These are phyloP conservation scores for Taphrina communis DNA, from an alignment of 1,139 yeast species.

Conservation along the genomic window DNA sequence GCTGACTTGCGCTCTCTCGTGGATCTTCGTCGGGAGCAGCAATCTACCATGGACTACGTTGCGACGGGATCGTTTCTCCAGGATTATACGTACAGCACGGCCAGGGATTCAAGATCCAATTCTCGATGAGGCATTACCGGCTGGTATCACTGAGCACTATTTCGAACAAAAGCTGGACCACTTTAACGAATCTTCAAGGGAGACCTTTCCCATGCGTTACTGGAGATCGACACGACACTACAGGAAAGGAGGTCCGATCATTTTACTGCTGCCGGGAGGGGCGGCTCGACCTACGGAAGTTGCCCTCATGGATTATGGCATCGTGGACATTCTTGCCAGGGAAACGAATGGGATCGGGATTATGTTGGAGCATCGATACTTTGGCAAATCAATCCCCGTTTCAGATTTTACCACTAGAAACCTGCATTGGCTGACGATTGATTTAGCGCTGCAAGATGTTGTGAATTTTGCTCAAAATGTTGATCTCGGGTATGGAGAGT, in stretches of 20 bases:
- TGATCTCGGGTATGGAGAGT: conserved; percentile 7
- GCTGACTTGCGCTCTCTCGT: too few species aligned
- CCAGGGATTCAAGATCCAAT: not conserved
- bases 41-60: too few species aligned
- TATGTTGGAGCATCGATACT: conserved; percentile 16
- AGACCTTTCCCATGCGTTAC: not conserved
- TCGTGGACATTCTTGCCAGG: conserved; percentile 2
- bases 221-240: conserved; percentile 12
- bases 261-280: not conserved
- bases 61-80: too few species aligned
- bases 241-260: conserved; percentile 8
- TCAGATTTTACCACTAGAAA: conserved; percentile 3
- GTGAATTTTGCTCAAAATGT: conserved; percentile 8
- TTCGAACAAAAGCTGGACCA: conserved; percentile 13
- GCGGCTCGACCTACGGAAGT: not conserved
- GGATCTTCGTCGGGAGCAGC: too few species aligned
- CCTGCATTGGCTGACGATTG: conserved; percentile 13
- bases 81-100: too few species aligned
- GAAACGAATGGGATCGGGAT: not conserved
- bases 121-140: not conserved
- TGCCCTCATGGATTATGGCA: conserved; percentile 2
- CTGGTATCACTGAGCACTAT: conserved; percentile 1
- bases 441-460: not conserved
- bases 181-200: not conserved
- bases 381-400: conserved; percentile 1